Evolutionary conservation across 1,139 yeast genomes (phyloP).

Genomic region (Candida dubliniensis): DNA sequence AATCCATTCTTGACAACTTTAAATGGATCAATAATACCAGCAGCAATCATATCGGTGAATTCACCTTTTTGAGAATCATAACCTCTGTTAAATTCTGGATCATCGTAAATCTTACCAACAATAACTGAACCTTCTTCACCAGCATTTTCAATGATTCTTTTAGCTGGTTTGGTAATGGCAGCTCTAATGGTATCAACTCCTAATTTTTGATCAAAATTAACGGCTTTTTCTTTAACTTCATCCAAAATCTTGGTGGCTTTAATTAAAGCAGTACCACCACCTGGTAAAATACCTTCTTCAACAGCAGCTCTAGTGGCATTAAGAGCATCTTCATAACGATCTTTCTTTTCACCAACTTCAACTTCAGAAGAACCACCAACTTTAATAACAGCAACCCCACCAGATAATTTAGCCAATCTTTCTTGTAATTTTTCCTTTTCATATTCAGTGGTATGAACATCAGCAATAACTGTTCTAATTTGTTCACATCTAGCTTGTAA

Average conservation of each 20-base stretch:
- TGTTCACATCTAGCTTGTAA: conserved; percentile 94
- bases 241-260: conserved; percentile 89
- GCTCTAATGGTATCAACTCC: conserved; percentile 95
- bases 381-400: conserved; percentile 98
- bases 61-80: conserved; percentile 93
- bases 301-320: conserved; percentile 99
- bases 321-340: conserved; percentile 97
- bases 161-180: conserved; percentile 97
- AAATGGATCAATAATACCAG: conserved; percentile 99
- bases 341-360: conserved; percentile 99
- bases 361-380: conserved; percentile 99
- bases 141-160: conserved; percentile 95
- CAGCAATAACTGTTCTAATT: conserved; percentile 79
- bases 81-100: conserved; percentile 86
- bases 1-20: conserved; percentile 97
- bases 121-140: conserved; percentile 99
- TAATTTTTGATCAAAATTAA: conserved; percentile 94
- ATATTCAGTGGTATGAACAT: conserved; percentile 80
- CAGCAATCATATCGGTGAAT: conserved; percentile 93
- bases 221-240: conserved; percentile 63
- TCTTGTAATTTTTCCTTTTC: conserved; percentile 98
- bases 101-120: conserved; percentile 92
- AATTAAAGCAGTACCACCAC: conserved; percentile 99
- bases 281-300: conserved; percentile 98
- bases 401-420: conserved; percentile 96